phyloP scores from a whole-genome alignment of 1,139 yeast genomes.

The Magnusiomyces suaveolens region DNA sequence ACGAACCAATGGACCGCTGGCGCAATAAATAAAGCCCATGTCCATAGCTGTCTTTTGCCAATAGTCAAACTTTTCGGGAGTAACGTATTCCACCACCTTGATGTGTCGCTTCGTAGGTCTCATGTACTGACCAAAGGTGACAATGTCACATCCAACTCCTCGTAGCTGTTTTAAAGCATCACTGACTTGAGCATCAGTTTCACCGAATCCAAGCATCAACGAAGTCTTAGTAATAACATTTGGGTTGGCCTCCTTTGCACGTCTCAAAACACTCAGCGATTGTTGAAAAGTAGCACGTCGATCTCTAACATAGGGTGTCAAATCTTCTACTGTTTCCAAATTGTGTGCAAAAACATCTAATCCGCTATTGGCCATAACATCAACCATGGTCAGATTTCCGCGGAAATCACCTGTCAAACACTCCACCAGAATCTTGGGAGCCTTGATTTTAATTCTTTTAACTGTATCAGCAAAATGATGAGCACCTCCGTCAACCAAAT shows the following conservation, averaged over 20 bases:
- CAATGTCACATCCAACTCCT: slow-evolving; percentile 61
- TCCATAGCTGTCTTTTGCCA: slow-evolving; percentile 87
- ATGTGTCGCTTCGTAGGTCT: slow-evolving; percentile 97
- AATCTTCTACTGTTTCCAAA: slow-evolving; percentile 87
- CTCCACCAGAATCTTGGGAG: slow-evolving; percentile 87
- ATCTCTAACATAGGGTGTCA: slow-evolving; percentile 93
- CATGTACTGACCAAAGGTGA: slow-evolving; percentile 98
- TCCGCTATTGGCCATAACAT: slow-evolving; percentile 72
- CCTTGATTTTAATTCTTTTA: slow-evolving; percentile 67
- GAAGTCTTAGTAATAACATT: slow-evolving; percentile 84
- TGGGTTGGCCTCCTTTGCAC: slow-evolving; percentile 73
- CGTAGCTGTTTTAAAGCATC: slow-evolving; percentile 71
- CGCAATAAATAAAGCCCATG: slow-evolving; percentile 91
- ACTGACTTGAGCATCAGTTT: slow-evolving; percentile 78
- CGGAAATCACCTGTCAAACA: slow-evolving; percentile 92
- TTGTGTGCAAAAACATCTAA: slow-evolving; percentile 96
- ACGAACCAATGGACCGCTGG: slow-evolving; percentile 93
- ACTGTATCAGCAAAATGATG: slow-evolving; percentile 87
- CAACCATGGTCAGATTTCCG: slow-evolving; percentile 78
- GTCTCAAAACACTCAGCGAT: slow-evolving; percentile 61
- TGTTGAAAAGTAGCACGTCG: slow-evolving; percentile 94
- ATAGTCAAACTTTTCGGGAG: slow-evolving; percentile 89
- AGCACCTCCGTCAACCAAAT: slow-evolving; percentile 87
- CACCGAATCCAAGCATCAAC: slow-evolving; percentile 94
- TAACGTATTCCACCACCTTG: slow-evolving; percentile 92